Conservation (phyloP, 2,329 filamentous ascomycete genomes). For the Alternaria viburni region DNA sequence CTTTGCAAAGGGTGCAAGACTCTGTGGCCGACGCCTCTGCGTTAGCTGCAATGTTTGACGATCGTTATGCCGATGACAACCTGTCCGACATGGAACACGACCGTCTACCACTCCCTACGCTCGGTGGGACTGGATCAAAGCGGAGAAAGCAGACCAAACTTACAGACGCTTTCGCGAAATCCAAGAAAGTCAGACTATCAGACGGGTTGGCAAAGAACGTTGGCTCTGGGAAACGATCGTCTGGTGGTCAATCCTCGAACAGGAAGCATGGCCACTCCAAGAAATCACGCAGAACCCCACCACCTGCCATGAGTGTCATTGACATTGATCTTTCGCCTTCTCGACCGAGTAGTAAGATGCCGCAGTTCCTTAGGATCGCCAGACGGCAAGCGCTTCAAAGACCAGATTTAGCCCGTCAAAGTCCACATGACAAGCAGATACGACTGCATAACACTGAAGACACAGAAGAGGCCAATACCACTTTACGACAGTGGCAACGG, state of each 20-base stretch:
- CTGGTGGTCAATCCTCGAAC: not conserved
- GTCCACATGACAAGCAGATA: constrained; percentile 59
- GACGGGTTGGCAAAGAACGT: not conserved
- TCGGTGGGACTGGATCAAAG: constrained; percentile 27
- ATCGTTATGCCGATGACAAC: constrained; percentile 34
- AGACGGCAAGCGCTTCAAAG: constrained; percentile 58
- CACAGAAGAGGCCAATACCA: constrained; percentile 60
- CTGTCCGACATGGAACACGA: constrained; percentile 55
- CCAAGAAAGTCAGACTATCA: constrained; percentile 23
- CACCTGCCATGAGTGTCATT: constrained; percentile 56
- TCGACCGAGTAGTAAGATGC: constrained; percentile 43
- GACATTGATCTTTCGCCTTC: constrained; percentile 53
- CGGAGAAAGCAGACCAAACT: constrained; percentile 49
- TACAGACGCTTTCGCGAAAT: constrained; percentile 39
- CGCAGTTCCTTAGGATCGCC: constrained; percentile 64
- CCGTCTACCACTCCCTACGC: constrained; percentile 47
- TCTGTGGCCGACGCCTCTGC: constrained; percentile 24
- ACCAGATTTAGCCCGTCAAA: constrained; percentile 58
- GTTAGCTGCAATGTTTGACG: constrained; percentile 32
- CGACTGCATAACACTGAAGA: constrained; percentile 59
- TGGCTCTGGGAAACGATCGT: not conserved
- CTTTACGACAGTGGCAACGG: constrained; percentile 59
- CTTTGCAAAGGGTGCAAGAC: constrained; percentile 22
- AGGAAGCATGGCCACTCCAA: constrained; percentile 17
- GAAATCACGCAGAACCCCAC: constrained; percentile 18